Conservation (phyloP, 805 yeast species). For the Metschnikowia sp. region DNA sequence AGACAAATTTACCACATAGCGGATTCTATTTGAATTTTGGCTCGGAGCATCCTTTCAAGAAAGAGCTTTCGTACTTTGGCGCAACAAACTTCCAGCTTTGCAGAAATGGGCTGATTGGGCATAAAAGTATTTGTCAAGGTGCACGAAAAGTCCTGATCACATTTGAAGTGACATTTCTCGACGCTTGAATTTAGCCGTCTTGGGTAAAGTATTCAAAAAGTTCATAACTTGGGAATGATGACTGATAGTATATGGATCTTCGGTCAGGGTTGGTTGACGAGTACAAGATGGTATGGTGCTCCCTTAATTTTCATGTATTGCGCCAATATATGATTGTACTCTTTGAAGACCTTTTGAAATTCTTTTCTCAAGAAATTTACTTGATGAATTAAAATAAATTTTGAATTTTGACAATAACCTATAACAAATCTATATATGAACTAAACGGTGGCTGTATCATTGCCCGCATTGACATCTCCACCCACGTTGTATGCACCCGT, state of each 20-base stretch:
- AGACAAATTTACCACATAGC: background rate
- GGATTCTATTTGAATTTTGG: background rate
- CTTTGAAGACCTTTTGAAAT: background rate
- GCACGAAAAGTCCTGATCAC: background rate
- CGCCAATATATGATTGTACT: no score
- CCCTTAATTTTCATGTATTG: no score
- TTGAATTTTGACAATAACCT: no score
- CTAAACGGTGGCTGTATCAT: background rate
- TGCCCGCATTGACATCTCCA: constrained; percentile 30
- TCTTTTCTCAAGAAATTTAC: background rate
- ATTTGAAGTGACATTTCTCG: background rate
- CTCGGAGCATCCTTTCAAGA: background rate
- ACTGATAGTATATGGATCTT: no score
- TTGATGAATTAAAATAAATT: background rate
- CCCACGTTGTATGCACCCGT: constrained; percentile 14
- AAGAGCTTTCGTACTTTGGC: background rate
- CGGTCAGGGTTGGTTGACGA: no score
- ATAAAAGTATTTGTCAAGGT: background rate
- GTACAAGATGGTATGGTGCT: no score
- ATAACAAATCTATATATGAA: no score
- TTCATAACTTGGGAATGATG: no score
- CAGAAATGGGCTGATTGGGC: constrained; percentile 1
- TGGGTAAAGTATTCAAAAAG: no score
- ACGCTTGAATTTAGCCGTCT: no score
- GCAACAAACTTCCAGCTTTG: background rate